Evolutionary conservation across 257 asterid genomes (phyloP), one percentile per base, ranked within the genome.

Genomic region (Scutellaria baicalensis): DNA sequence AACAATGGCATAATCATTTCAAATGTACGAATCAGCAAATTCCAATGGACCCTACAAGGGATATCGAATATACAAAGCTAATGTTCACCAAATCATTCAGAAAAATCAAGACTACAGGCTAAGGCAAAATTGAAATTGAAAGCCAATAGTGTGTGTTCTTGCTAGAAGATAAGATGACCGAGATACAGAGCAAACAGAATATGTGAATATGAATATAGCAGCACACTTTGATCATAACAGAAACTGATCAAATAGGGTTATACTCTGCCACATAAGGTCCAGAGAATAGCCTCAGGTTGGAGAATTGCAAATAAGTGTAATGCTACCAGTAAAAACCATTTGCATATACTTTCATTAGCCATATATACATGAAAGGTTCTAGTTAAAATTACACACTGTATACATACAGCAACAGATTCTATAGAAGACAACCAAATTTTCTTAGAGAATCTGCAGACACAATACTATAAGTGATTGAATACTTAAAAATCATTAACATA

Each of bases 1-100:
- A 79, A 66, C 54, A 79, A 43, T 68, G 69, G 61, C 64, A 59
- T 45, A 38, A 75, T 47, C 59, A 73, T 55, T 59, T 57, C 51
- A 64, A 55, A 73, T 55, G 55, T 61, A 57, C 59, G 50, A 43
- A 48, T 66, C 55, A 43, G 13, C 10, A 52, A 55, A 63, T 9
- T 59, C 17, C 33, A 59, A 65, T 13, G 10, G 10, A 58, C 54
- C 68, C 56, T 39, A 59, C 38, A 62, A 27, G 48, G 65, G 56
- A 48, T 63, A 55, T 39, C 35, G 39, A 20, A 39, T 8, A 21
- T 20, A 12, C 9, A 9, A 21, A 42, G 40, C 52, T 21, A 42
- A 40, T 21, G 23, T 55, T 68, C 9, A 13, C 33, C 43, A 54
- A 50, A 23, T 23, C 38, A 17, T 45, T 35, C 48, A 45, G 50